Percentiles rank a stretch among this genome's conserved stretches.
These are phyloP conservation scores for Lipomyces sp. DNA, from an alignment of 805 yeast genomes.

Conservation along the genomic window DNA sequence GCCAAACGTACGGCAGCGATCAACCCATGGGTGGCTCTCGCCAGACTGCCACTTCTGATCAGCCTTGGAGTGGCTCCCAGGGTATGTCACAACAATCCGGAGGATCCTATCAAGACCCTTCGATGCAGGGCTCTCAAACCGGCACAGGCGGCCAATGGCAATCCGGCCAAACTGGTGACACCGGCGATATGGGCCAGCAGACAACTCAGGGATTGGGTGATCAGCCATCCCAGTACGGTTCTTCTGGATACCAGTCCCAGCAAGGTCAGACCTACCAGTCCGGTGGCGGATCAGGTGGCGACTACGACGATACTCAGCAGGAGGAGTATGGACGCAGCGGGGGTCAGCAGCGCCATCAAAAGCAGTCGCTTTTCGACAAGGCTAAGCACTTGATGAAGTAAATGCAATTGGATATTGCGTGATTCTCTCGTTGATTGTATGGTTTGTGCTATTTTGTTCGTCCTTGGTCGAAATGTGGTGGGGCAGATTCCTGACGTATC, in stretches of 20 bases:
- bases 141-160: not conserved
- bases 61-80: not conserved
- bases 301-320: too few relatives aligned
- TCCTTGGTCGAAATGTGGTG: not conserved
- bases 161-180: not conserved
- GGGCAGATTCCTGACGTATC: not conserved
- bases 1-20: slow-evolving; percentile 14
- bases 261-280: too few relatives aligned
- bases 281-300: too few relatives aligned
- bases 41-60: slow-evolving; percentile 3
- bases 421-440: not conserved
- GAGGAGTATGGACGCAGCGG: not conserved
- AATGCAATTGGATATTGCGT: not conserved
- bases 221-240: not conserved
- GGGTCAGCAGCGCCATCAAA: not conserved
- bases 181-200: not conserved
- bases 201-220: not conserved
- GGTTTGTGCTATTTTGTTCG: not conserved
- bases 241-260: slow-evolving; percentile 4
- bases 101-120: too few relatives aligned
- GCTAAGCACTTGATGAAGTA: slow-evolving; percentile 11
- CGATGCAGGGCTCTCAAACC: too few relatives aligned
- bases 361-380: slow-evolving; percentile 6
- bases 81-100: not conserved
- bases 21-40: not conserved